Evolutionary conservation across 179 eudicot genomes (phyloP).

Genomic region (Amaranthus tricolor): DNA sequence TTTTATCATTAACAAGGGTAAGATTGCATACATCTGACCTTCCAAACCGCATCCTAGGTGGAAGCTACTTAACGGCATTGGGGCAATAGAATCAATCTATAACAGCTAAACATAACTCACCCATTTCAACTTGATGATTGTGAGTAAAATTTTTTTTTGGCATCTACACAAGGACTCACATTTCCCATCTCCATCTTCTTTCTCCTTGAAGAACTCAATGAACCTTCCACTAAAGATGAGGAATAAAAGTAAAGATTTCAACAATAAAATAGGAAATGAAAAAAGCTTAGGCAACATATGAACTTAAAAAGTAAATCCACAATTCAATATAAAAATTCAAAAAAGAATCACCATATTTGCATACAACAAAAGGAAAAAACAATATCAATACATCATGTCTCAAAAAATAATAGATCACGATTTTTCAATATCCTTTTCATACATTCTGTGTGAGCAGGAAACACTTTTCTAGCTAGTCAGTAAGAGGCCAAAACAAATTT

Average conservation of each 20-base stretch:
- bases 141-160: conserved; percentile 21
- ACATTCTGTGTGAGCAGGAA: background rate
- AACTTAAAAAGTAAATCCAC: background rate
- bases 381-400: too few species aligned
- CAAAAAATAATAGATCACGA: too few species aligned
- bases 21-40: too few species aligned
- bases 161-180: conserved; percentile 24
- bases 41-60: too few species aligned
- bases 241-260: background rate
- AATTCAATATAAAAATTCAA: background rate
- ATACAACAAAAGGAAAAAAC: too few species aligned
- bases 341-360: background rate
- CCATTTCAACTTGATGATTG: conserved; percentile 23
- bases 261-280: background rate
- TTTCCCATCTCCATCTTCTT: conserved; percentile 37
- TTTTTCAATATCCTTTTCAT: too few species aligned
- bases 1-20: too few species aligned
- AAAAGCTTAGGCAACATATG: background rate
- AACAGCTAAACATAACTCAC: conserved; percentile 19
- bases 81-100: too few species aligned
- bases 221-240: conserved; percentile 64
- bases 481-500: background rate
- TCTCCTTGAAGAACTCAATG: conserved; percentile 66
- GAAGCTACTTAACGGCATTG: too few species aligned
- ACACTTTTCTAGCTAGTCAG: background rate